phyloP scores from a whole-genome alignment of 1,284 basidiomycete species.

The Leccinum holopus region DNA sequence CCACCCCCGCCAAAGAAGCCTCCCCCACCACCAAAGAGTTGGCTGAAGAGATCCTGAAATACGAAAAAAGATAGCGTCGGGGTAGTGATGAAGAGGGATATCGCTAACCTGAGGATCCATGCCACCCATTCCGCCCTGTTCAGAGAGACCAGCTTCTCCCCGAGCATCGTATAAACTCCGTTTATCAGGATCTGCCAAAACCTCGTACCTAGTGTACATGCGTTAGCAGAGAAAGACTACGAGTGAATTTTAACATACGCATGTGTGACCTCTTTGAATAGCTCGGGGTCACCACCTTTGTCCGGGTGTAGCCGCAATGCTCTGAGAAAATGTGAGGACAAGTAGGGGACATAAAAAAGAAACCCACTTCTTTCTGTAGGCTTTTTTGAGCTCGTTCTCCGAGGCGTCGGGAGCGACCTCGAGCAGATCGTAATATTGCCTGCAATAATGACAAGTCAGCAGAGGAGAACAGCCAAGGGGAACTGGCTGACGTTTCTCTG shows the following conservation, averaged over 20 bases:
- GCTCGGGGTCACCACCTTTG: constrained; percentile 95
- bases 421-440: constrained; percentile 89
- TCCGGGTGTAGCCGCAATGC: constrained; percentile 92
- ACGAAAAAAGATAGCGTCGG: constrained; percentile 6
- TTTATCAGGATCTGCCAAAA: constrained; percentile 89
- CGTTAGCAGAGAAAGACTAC: constrained; percentile 6
- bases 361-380: constrained; percentile 86
- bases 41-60: constrained; percentile 90
- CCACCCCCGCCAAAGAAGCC: constrained; percentile 55
- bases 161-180: constrained; percentile 86
- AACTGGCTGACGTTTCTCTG: constrained; percentile 58
- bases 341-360: neutral
- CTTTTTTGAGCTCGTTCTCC: constrained; percentile 88
- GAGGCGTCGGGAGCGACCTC: constrained; percentile 77
- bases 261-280: constrained; percentile 97
- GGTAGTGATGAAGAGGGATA: neutral
- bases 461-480: constrained; percentile 3
- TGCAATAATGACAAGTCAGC: constrained; percentile 31
- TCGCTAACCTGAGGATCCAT: constrained; percentile 88
- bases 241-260: constrained; percentile 67
- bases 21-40: constrained; percentile 80
- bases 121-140: constrained; percentile 87
- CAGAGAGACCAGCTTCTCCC: constrained; percentile 90
- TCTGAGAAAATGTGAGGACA: constrained; percentile 42
- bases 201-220: constrained; percentile 73